Conservation (phyloP, 768 basidiomycete genomes). For the Dacryopinax spathularia region DNA sequence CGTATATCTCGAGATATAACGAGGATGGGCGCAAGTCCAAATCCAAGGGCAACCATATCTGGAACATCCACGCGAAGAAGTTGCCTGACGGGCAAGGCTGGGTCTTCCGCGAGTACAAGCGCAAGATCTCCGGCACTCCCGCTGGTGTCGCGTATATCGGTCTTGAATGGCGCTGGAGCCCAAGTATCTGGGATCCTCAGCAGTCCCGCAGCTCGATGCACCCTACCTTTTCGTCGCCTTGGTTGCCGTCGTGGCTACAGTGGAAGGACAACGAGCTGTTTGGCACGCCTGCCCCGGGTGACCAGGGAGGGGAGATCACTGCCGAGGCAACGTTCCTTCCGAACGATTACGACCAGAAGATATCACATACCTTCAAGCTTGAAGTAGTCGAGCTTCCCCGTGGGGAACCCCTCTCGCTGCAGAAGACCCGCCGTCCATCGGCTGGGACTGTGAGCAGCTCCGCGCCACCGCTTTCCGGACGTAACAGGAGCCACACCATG, state of each 20-base stretch:
- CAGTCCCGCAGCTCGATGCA: conserved; percentile 65
- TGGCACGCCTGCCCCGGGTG: conserved; percentile 64
- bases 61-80: conserved; percentile 96
- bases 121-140: conserved; percentile 73
- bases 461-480: conserved; percentile 9
- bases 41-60: conserved; percentile 97
- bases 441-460: conserved; percentile 3
- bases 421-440: neutral
- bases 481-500: neutral
- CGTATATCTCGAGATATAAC: conserved; percentile 90
- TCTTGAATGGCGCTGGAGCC: conserved; percentile 75
- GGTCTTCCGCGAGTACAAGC: conserved; percentile 78
- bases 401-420: neutral
- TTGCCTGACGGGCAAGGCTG: conserved; percentile 49
- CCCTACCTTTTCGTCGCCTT: conserved; percentile 67
- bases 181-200: conserved; percentile 95
- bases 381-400: neutral
- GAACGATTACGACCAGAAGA: conserved; percentile 2
- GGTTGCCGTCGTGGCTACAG: conserved; percentile 68
- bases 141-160: conserved; percentile 49
- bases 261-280: conserved; percentile 77
- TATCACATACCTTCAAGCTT: conserved; percentile 10
- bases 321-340: conserved; percentile 56
- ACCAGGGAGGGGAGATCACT: conserved; percentile 60
- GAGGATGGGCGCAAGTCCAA: conserved; percentile 99